Evolutionary conservation across 2,329 filamentous ascomycete species (phyloP), one percentile per base, ranked within the genome.

Genomic region (Endoconidiophora polonica): DNA sequence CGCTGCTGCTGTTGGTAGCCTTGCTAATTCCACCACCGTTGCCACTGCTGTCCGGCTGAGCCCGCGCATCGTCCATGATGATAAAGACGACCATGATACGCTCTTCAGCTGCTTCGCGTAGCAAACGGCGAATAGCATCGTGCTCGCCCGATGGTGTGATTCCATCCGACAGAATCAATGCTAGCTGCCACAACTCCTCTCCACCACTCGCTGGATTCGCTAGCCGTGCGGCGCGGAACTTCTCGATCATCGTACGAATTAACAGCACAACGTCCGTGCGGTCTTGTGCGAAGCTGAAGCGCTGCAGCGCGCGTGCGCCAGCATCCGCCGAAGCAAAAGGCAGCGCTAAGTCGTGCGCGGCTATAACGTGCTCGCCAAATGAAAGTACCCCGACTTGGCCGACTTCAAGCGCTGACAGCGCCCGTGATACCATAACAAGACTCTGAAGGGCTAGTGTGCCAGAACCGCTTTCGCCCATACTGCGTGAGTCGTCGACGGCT

Each of bases 61-160:
- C 46, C 18, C 39, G 26, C 18, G 66, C 68, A 57, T 77, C 73
- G 68, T 98, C 91, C 60, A 98, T 86, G 59, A 99, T 83, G 58
- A 98, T 86, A 63, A 98, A 99, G 4, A 98, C 90, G 55, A 96
- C 80, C 86, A 98, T 95, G 61, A 99, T 93, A 14, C 87, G 74
- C 66, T 95, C 86, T 63, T 95, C 88, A 59, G 87, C 79, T 1
- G 91, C 90, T 64, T 90, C 82, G 7, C 91, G 74, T 9, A 98
- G 78, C 20, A 96, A 72, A 4, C 86, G 72, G 14, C 84, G 76
- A 57, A 98, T 88, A 4, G 77, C 73, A 16, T 87, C 85, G 62
- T 96, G 90, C 44, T 88, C 82, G 1, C 72, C 69, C 37, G 75
- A 79, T 48, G 93, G 86, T 57, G 88, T 95, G 22, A 96, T 77